A percentile compares a stretch with the other conserved stretches of the same genome.
Evolutionary conservation across 2,329 filamentous ascomycete species (phyloP).

Genomic region (Ophiocordyceps camponoti-leonardi): DNA sequence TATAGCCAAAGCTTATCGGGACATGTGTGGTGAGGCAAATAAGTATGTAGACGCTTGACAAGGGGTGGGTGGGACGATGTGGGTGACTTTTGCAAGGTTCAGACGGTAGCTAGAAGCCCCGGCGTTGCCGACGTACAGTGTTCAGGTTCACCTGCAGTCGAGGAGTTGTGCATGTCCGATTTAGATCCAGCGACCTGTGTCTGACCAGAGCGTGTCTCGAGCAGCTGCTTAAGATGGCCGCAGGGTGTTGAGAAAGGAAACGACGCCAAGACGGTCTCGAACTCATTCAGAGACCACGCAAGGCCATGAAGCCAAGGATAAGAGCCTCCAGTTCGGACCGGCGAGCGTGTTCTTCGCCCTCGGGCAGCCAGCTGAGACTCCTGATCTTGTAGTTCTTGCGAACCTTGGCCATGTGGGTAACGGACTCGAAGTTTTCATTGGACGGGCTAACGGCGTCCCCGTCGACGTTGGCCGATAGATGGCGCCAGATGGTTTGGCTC

Average conservation of each 20-base stretch:
- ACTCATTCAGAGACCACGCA: conserved; percentile 18
- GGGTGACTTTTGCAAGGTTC: no score
- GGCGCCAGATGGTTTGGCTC: conserved; percentile 32
- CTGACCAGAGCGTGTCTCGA: not conserved
- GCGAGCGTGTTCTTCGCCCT: conserved; percentile 21
- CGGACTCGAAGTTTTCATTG: conserved; percentile 40
- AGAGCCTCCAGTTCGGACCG: conserved; percentile 47
- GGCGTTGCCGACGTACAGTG: no score
- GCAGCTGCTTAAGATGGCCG: not conserved
- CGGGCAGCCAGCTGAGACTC: conserved; percentile 31
- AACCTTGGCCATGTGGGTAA: conserved; percentile 51
- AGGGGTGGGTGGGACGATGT: no score
- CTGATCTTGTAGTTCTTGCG: conserved; percentile 80
- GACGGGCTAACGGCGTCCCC: conserved; percentile 42
- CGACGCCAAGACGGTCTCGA: not conserved
- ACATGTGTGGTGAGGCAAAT: no score
- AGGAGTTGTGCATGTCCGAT: no score
- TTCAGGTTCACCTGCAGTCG: no score
- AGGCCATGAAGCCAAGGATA: conserved; percentile 60
- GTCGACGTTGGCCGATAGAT: conserved; percentile 44
- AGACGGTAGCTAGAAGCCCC: no score
- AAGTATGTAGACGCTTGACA: no score
- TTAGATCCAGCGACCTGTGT: no score
- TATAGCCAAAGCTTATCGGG: no score
- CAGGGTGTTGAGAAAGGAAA: not conserved